Conservation (phyloP, 2,329 filamentous ascomycete species). For the Penicillium sp. region DNA sequence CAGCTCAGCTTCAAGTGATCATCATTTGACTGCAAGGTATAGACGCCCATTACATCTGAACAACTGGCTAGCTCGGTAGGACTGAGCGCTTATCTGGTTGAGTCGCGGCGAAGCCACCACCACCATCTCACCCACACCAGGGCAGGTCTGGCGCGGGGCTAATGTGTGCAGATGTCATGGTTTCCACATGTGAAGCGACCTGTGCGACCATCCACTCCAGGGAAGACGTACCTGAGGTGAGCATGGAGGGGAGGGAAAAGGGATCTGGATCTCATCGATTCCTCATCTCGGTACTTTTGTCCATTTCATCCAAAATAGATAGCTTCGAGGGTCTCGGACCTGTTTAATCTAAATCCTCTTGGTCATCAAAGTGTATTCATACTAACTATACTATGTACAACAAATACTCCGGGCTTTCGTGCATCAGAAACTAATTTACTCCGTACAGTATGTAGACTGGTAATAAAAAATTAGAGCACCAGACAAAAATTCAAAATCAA, state of each 20-base stretch:
- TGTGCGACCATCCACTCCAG: constrained; percentile 13
- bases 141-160: constrained; percentile 20
- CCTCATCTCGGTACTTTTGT: constrained; percentile 6
- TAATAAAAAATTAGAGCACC: neutral
- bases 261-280: constrained; percentile 6
- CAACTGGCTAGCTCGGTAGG: neutral
- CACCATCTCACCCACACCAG: constrained; percentile 11
- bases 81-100: constrained; percentile 28
- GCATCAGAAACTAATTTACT: neutral
- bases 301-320: constrained; percentile 1
- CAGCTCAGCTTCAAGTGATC: neutral
- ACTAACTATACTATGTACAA: no score
- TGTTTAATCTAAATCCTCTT: neutral
- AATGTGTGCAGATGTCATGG: constrained; percentile 26
- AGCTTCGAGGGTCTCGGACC: neutral
- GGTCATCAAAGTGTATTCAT: no score
- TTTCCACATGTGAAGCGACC: constrained; percentile 28
- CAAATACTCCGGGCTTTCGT: neutral
- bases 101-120: constrained; percentile 21
- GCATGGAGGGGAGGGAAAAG: neutral
- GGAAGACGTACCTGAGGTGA: neutral
- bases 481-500: neutral
- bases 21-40: neutral
- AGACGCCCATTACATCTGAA: neutral
- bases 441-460: no score